Percentiles rank a stretch among this genome's conserved stretches.
These are phyloP conservation scores for Leishmania arabica DNA, from an alignment of 208 protist genomes.

Conservation along the genomic window DNA sequence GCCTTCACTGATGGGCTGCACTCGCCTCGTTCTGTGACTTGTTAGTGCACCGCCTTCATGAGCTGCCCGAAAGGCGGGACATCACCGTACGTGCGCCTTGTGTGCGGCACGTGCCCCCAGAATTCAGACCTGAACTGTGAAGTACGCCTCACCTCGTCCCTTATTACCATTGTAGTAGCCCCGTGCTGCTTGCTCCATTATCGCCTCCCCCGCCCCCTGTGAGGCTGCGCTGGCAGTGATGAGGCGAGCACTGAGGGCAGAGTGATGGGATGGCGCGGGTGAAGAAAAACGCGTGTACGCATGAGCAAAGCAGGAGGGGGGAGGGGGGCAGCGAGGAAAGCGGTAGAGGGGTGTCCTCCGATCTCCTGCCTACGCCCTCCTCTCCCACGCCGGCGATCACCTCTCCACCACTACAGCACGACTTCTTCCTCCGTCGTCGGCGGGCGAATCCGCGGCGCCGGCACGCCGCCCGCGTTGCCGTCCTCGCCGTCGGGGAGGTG, in stretches of 20 bases:
- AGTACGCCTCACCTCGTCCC: background rate
- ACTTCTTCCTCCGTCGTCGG: conserved; percentile 46
- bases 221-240: background rate
- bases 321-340: background rate
- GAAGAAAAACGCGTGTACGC: background rate
- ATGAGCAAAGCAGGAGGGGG: background rate
- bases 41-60: too few relatives aligned
- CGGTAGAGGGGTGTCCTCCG: background rate
- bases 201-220: background rate
- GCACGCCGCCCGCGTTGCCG: background rate
- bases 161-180: background rate
- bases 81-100: background rate
- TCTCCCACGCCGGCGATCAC: background rate
- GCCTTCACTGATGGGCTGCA: too few relatives aligned
- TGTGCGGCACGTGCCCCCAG: background rate
- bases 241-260: background rate
- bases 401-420: conserved; percentile 20
- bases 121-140: background rate
- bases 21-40: too few relatives aligned
- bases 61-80: background rate
- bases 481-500: background rate
- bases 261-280: background rate
- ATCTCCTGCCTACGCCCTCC: background rate
- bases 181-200: background rate
- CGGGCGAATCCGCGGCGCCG: conserved; percentile 26